These are phyloP conservation scores for Cyberlindnera suaveolens DNA, from an alignment of 805 yeast species.

Conservation along the genomic window DNA sequence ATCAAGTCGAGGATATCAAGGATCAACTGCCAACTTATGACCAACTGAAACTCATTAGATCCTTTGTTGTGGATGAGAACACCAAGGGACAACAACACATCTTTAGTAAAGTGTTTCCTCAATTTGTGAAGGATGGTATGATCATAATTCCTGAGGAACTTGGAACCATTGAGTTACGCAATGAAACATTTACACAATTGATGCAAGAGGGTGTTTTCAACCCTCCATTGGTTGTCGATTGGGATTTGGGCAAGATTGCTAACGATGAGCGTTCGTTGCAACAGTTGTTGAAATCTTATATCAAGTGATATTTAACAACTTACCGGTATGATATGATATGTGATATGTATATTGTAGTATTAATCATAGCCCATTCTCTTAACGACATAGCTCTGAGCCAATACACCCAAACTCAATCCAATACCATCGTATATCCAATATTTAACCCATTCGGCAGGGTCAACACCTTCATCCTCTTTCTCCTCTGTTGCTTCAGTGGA, in stretches of 20 bases:
- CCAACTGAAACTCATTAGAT: slow-evolving; percentile 18
- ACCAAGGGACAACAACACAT: slow-evolving; percentile 3
- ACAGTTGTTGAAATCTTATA: slow-evolving; percentile 13
- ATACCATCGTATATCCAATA: slow-evolving; percentile 80
- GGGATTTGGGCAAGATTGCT: slow-evolving; percentile 54
- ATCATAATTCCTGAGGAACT: slow-evolving; percentile 8
- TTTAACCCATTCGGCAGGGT: slow-evolving; percentile 77
- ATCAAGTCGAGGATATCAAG: slow-evolving; percentile 8
- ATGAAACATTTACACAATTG: slow-evolving; percentile 9
- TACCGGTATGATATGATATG: background rate
- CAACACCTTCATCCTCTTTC: slow-evolving; percentile 44
- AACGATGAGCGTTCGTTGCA: slow-evolving; percentile 35
- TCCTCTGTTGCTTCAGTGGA: slow-evolving; percentile 17
- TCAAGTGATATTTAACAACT: background rate
- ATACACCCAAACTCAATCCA: slow-evolving; percentile 70
- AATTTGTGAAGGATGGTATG: slow-evolving; percentile 9
- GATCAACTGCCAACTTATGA: slow-evolving; percentile 21
- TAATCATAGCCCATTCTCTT: slow-evolving; percentile 61
- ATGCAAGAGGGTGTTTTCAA: slow-evolving; percentile 24
- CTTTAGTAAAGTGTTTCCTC: slow-evolving; percentile 19
- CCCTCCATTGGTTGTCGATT: slow-evolving; percentile 53
- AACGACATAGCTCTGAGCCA: slow-evolving; percentile 87
- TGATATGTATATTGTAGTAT: background rate
- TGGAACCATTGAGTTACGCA: slow-evolving; percentile 3
- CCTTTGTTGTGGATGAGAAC: slow-evolving; percentile 5